These are phyloP conservation scores for Ustilago hordei DNA, from an alignment of 1,284 basidiomycete species.

Conservation along the genomic window DNA sequence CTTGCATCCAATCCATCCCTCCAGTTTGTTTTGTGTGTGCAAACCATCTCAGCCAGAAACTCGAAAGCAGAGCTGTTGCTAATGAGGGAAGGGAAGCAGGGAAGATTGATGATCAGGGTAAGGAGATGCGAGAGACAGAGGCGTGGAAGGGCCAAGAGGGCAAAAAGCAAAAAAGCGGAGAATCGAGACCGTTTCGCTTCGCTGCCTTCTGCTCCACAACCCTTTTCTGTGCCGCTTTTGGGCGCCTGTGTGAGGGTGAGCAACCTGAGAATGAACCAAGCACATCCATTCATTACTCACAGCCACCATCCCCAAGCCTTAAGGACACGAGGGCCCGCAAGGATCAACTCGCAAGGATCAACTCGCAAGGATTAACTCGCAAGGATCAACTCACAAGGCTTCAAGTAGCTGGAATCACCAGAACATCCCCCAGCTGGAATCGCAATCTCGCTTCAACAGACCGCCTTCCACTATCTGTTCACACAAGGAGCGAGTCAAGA, in stretches of 20 bases:
- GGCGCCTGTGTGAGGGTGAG: neutral
- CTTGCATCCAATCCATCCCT: neutral
- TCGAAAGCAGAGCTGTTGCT: no score
- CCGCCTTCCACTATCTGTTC: no score
- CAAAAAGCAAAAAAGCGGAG: neutral
- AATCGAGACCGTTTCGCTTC: constrained; percentile 2
- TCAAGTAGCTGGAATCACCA: neutral
- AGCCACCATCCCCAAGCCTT: neutral
- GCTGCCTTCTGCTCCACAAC: neutral
- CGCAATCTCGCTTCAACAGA: no score
- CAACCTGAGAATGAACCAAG: neutral
- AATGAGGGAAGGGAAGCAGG: neutral
- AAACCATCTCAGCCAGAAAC: no score
- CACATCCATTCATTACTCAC: no score
- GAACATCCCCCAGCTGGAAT: no score
- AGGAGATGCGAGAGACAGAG: neutral
- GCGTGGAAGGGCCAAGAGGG: neutral
- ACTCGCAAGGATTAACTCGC: no score
- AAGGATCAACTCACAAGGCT: neutral
- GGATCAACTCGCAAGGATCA: neutral
- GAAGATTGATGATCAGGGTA: neutral
- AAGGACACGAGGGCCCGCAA: neutral
- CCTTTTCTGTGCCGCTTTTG: neutral
- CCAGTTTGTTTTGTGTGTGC: neutral
- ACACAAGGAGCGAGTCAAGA: no score